Base-by-base conservation (phyloP, 257 asterid genomes). In the Cinchona pubescens region DNA sequence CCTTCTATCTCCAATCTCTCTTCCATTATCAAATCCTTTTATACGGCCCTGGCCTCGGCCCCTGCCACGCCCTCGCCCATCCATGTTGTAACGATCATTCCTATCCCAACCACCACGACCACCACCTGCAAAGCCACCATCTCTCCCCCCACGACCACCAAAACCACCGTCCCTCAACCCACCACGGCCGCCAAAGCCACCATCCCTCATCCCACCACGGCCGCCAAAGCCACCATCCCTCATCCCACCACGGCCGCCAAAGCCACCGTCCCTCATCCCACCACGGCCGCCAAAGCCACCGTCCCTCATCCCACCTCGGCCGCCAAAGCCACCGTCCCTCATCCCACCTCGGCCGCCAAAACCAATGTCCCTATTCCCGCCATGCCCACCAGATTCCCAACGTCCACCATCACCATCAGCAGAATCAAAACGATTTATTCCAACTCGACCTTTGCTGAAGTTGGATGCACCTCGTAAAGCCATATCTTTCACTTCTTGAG, bases 401-500 rank as follows among this genome's bases (percentile, higher is more conserved):
- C 90, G 94, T 27, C 94, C 90, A 40, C 87, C 88, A 76, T 78
- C 77, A 75, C 78, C 85, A 71, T 80, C 87, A 65, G 70, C 77
- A 69, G 90, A 71, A 76, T 85, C 92, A 38, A 83, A 94, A 75
- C 97, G 93, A 83, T 82, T 89, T 79, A 88, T 79, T 34, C 81
- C 78, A 83, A 85, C 97, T 61, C 99, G 87, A 71, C 92, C 97
- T 84, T 77, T 89, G 75, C 87, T 81, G 65, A 83, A 91, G 77
- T 79, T 76, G 21, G 97, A 88, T n/a, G 90, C 96, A 64, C 92
- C 96, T 11, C 94, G 99, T 74, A 82, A 51, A 56, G 97, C 95
- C 83, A 92, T 88, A 10, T 92, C 98, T 79, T 95, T 88, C 68
- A 94, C 79, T 74, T 87, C 91, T 5, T 91, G 95, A 80, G 98